These are phyloP conservation scores for Fusarium pseudoanthophilum DNA, from an alignment of 2,329 filamentous ascomycete species.

Conservation along the genomic window DNA sequence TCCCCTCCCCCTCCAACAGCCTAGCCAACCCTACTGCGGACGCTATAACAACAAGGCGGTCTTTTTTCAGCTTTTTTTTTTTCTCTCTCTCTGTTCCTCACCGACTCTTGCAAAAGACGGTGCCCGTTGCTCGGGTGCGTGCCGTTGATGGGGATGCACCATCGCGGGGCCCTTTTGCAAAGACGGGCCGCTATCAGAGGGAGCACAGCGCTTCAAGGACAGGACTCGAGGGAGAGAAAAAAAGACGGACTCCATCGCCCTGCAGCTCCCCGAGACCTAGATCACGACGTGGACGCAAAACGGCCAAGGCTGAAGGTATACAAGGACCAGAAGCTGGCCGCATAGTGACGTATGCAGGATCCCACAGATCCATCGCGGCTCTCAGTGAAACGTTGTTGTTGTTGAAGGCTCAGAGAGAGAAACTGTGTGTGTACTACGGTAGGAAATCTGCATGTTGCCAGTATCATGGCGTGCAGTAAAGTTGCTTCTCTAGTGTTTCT, in stretches of 20 bases:
- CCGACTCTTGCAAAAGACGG: constrained; percentile 42
- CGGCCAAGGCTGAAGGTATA: constrained; percentile 34
- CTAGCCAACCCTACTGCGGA: constrained; percentile 28
- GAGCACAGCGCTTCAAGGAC: constrained; percentile 18
- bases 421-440: neutral
- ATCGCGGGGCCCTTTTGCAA: constrained; percentile 32
- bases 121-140: constrained; percentile 39
- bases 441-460: constrained; percentile 11
- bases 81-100: constrained; percentile 25
- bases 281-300: constrained; percentile 41
- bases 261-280: constrained; percentile 24
- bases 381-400: constrained; percentile 6
- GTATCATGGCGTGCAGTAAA: constrained; percentile 28
- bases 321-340: constrained; percentile 29
- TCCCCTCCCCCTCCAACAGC: constrained; percentile 38
- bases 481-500: constrained; percentile 23
- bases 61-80: neutral
- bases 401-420: neutral
- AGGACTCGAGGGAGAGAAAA: neutral
- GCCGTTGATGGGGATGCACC: constrained; percentile 27
- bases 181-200: constrained; percentile 30
- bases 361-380: constrained; percentile 23
- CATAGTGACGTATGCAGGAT: constrained; percentile 43
- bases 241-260: constrained; percentile 14
- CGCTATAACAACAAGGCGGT: constrained; percentile 34